phyloP scores from a whole-genome alignment of 2,329 filamentous ascomycete species.

The Exserohilum rostratum region DNA sequence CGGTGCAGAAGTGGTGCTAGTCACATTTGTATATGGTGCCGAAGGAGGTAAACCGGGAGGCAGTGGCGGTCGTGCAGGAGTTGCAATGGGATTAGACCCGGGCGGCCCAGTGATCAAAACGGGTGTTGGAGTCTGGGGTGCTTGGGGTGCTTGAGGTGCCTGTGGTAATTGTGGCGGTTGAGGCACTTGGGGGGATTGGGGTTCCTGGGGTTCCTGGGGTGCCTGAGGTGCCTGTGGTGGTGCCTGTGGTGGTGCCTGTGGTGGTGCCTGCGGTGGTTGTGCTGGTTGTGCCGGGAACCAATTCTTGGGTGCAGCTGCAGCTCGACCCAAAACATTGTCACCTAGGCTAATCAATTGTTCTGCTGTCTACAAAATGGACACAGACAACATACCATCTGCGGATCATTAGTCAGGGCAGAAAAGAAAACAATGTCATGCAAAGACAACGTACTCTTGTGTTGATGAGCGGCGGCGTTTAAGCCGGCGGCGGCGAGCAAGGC shows the following conservation, averaged over 20 bases:
- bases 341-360: constrained; percentile 5
- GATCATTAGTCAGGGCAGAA: constrained; percentile 9
- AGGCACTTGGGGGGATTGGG: too few species aligned
- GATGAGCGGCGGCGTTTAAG: constrained; percentile 13
- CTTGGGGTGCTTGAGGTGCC: neutral
- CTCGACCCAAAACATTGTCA: too few species aligned
- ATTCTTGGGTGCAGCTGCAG: too few species aligned
- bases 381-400: constrained; percentile 25
- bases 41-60: neutral
- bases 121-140: neutral
- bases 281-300: too few species aligned
- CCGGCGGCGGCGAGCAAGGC: constrained; percentile 23
- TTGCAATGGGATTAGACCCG: neutral
- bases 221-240: neutral
- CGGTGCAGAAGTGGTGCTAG: neutral
- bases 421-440: neutral
- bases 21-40: constrained; percentile 3
- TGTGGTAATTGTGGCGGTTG: neutral
- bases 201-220: neutral
- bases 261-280: too few species aligned
- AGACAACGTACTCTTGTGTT: constrained; percentile 26
- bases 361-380: neutral
- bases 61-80: neutral
- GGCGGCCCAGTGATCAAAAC: neutral
- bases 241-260: too few species aligned